A percentile compares a stretch with the other conserved stretches of the same genome.
phyloP scores from a whole-genome alignment of 306 rosid genomes.

The Phaseolus lunatus region DNA sequence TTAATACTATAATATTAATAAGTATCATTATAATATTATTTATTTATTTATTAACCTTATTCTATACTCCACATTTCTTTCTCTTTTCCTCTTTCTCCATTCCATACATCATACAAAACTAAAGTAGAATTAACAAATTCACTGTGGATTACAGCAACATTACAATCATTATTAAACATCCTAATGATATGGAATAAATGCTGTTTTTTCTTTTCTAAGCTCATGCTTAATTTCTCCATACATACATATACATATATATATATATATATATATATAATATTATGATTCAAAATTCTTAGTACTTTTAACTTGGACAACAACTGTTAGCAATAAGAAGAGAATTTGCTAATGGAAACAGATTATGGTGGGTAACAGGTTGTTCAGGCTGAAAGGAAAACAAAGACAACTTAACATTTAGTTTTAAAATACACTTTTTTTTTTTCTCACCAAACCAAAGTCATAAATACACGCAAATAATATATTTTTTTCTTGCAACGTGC shows the following conservation, averaged over 20 bases:
- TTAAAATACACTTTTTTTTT: neutral
- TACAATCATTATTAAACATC: slow-evolving; percentile 23
- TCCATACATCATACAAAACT: no score
- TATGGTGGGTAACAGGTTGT: neutral
- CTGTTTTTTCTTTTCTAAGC: neutral
- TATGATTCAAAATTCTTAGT: no score
- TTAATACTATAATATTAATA: no score
- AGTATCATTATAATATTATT: no score
- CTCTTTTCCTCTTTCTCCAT: no score
- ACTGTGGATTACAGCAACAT: neutral
- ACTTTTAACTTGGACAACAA: no score
- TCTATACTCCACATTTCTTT: no score
- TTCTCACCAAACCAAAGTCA: neutral
- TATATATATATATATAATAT: no score
- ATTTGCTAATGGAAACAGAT: neutral
- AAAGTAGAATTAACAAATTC: neutral
- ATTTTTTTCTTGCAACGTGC: neutral
- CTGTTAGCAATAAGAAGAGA: neutral
- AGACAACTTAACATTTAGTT: neutral
- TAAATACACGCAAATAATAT: neutral
- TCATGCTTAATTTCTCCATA: slow-evolving; percentile 12
- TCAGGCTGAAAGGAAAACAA: neutral
- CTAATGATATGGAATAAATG: slow-evolving; percentile 8
- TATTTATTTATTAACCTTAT: no score
- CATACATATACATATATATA: no score